Percentiles rank a stretch among this genome's conserved stretches.
phyloP scores from a whole-genome alignment of 2,329 filamentous ascomycete species.

The Aureobasidium musti region DNA sequence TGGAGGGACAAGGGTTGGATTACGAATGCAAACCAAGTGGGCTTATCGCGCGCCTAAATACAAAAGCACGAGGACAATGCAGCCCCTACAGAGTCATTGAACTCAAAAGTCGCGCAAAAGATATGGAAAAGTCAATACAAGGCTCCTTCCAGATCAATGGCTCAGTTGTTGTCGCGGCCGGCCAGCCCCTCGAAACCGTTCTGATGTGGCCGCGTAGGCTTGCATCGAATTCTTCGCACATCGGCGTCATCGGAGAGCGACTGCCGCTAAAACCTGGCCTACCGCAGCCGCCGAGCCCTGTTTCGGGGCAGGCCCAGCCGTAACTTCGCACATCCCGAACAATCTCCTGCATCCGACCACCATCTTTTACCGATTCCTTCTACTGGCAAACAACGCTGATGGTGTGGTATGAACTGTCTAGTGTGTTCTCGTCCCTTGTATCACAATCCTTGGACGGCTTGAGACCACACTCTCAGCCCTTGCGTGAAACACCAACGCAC shows the following conservation, averaged over 20 bases:
- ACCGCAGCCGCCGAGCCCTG: neutral
- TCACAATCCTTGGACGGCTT: slow-evolving; percentile 2
- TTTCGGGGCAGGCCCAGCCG: slow-evolving; percentile 13
- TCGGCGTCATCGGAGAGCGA: slow-evolving; percentile 23
- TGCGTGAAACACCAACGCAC: neutral
- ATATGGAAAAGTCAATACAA: slow-evolving; percentile 2
- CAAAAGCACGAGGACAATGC: neutral
- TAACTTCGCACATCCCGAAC: neutral
- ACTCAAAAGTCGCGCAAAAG: slow-evolving; percentile 17
- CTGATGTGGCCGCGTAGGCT: slow-evolving; percentile 22
- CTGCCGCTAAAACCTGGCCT: slow-evolving; percentile 10
- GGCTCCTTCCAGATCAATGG: slow-evolving; percentile 3
- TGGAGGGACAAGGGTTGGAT: slow-evolving; percentile 26
- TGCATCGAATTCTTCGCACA: slow-evolving; percentile 18
- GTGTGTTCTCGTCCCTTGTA: neutral
- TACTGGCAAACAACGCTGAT: neutral
- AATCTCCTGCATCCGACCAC: neutral
- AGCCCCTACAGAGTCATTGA: too few relatives aligned
- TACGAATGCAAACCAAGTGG: slow-evolving; percentile 4
- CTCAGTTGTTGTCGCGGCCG: slow-evolving; percentile 13
- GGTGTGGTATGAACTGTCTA: neutral
- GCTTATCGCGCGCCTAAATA: slow-evolving; percentile 24
- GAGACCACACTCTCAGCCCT: neutral
- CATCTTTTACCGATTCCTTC: neutral
- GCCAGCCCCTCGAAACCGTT: slow-evolving; percentile 28